A percentile compares a stretch with the other conserved stretches of the same genome.
phyloP scores from a whole-genome alignment of 106 monocot genomes.

The Dioscorea alata region DNA sequence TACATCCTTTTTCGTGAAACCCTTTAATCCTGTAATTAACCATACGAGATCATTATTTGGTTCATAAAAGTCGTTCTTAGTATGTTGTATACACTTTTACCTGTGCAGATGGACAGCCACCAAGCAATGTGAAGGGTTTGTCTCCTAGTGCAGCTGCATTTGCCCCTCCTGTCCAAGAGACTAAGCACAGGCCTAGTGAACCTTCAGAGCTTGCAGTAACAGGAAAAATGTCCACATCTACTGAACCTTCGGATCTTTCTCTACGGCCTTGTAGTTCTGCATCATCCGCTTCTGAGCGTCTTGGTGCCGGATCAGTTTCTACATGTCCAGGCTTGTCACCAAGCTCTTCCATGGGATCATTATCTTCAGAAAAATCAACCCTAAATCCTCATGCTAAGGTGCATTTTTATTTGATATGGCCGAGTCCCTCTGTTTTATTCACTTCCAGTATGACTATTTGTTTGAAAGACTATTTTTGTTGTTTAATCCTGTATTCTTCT shows the following conservation, averaged over 20 bases:
- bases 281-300: slow-evolving; percentile 39
- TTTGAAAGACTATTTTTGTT: background rate
- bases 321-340: slow-evolving; percentile 57
- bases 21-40: no score
- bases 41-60: no score
- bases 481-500: slow-evolving; percentile 5
- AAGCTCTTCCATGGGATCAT: slow-evolving; percentile 72
- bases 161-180: slow-evolving; percentile 31
- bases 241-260: slow-evolving; percentile 24
- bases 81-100: background rate
- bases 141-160: slow-evolving; percentile 20
- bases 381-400: slow-evolving; percentile 93
- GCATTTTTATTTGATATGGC: background rate
- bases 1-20: no score
- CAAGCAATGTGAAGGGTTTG: slow-evolving; percentile 12
- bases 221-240: slow-evolving; percentile 15
- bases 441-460: background rate
- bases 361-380: slow-evolving; percentile 78
- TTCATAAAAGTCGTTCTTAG: background rate
- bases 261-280: slow-evolving; percentile 37
- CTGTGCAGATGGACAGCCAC: slow-evolving; percentile 16
- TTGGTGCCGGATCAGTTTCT: slow-evolving; percentile 34
- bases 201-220: slow-evolving; percentile 19
- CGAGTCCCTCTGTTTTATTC: background rate
- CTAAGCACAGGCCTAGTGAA: slow-evolving; percentile 12